Evolutionary conservation across 1,284 basidiomycete genomes (phyloP), one percentile per base, ranked within the genome.

Genomic region (Fomitopsis betulina): DNA sequence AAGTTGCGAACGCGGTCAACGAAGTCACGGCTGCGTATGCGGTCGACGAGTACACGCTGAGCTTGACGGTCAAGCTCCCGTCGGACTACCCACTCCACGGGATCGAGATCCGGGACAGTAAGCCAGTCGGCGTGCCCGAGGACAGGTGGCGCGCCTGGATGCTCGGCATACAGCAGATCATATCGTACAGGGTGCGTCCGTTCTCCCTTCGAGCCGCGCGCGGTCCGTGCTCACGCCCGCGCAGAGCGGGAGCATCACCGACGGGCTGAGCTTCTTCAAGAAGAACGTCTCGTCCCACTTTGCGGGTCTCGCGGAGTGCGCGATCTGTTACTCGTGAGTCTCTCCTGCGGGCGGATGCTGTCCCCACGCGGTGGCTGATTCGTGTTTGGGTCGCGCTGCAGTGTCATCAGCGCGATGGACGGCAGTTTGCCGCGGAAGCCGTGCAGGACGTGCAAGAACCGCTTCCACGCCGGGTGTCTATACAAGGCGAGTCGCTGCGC

Each of bases 111-210:
- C 84, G 86, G 65, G 96, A 97, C 67, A 79, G 91, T 49, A 86
- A 89, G 68, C 83, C 87, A 60, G 87, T 98, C 8, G 95, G 94
- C 2, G 94, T 99, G 4, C 86, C 91, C 23, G 96, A 98, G 68
- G 87, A 87, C 60, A 85, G 87, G 60, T 98, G 96, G 96, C 79
- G 95, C 62, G 90, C 92, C 0, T 99, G 96, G 97, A 79, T 98
- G 58, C 81, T 99, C 38, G 92, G 88, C 23, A 89, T 98, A 32
- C 94, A 96, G 71, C 96, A 98, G 75, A 88, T 91, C 27, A 87
- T 97, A 58, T 93, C 91, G 73, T 85, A 86, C 35, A 88, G 94
- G 74, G 93, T 94, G 67, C 61, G 85, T 70, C n/a, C 49, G 25
- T 38, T 12, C 25, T 43, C 32, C 40, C 17, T 58, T 43, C 45